Conservation (phyloP, 2,329 filamentous ascomycete genomes). For the Colletotrichum sp. region DNA sequence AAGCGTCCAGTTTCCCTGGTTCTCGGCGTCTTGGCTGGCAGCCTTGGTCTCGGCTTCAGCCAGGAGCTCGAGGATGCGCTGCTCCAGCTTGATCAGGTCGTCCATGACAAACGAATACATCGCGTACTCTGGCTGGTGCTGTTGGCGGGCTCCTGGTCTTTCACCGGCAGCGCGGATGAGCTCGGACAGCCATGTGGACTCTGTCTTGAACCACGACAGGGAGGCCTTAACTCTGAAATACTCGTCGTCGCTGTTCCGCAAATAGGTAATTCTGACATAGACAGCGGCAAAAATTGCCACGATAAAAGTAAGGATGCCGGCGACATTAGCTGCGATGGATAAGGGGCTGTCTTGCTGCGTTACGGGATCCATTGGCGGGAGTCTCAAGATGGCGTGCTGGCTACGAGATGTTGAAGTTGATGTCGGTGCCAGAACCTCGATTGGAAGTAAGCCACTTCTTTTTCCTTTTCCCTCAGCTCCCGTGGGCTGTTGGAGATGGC, state of each 20-base stretch:
- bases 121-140: slow-evolving; percentile 41
- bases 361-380: not conserved
- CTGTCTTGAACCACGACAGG: slow-evolving; percentile 54
- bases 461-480: not conserved
- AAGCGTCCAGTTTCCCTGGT: slow-evolving; percentile 38
- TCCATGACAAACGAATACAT: slow-evolving; percentile 55
- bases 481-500: not conserved
- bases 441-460: not conserved
- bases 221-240: slow-evolving; percentile 52
- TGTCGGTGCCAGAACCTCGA: not conserved
- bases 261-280: slow-evolving; percentile 49
- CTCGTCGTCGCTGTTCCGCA: slow-evolving; percentile 50
- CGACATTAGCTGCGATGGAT: slow-evolving; percentile 46
- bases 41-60: slow-evolving; percentile 43
- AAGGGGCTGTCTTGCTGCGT: slow-evolving; percentile 44
- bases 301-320: slow-evolving; percentile 52
- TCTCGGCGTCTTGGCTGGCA: slow-evolving; percentile 22
- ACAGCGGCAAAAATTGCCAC: slow-evolving; percentile 47
- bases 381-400: not conserved
- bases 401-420: not conserved
- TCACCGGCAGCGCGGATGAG: slow-evolving; percentile 35
- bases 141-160: not conserved
- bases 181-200: slow-evolving; percentile 49
- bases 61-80: slow-evolving; percentile 48
- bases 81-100: slow-evolving; percentile 46